Evolutionary conservation across 208 protist species (phyloP), one percentile per base, ranked within the genome.

Genomic region (Strigomonas culicis): DNA sequence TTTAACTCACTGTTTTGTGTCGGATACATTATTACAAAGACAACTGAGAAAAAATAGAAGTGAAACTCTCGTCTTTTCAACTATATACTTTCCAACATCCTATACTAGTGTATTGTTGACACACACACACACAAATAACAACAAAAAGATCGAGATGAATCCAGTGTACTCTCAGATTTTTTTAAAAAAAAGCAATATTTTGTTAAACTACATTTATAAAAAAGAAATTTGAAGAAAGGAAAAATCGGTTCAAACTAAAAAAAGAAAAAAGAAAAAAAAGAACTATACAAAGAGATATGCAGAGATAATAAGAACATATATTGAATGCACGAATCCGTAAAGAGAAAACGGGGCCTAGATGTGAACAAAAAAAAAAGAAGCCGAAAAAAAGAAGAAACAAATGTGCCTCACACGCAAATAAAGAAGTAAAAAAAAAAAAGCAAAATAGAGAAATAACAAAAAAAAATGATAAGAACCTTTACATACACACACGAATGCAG

Each of bases 201-300:
- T n/a, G n/a, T 13, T 10, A 19, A 11, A 13, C 17, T 43, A 44
- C 34, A 10, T 4, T 43, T 13, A 43, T 15, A 47, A 60, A 28
- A 60, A 60, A 47, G 46, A 60, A 60, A 60, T 47, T 28, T 47
- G 31, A 15, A 6, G 22, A 4, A 47, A 32, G 44, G 22, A 11
- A 49, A 49, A n/a, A 49, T 50, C 11, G 36, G 22, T 49, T 22
- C 8, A 17, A 39, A 7, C 31, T 53, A 53, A 11, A 66, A 39
- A 8, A 53, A 60, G 11, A 44, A 41, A 28, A 59, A 64, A 59
- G 28, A 25, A 56, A 59, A 47, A 27, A 3, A 34, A 66, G 52
- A 28, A 63, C n/a, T 28, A 49, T 22, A 63, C 36, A 74, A 61
- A 30, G 43, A 52, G 24, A 60, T 61, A 55, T 56, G 25, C 46